Percentiles rank a stretch among this genome's conserved stretches.
phyloP scores from a whole-genome alignment of 768 basidiomycete genomes.

The Clitopilus passeckerianus region DNA sequence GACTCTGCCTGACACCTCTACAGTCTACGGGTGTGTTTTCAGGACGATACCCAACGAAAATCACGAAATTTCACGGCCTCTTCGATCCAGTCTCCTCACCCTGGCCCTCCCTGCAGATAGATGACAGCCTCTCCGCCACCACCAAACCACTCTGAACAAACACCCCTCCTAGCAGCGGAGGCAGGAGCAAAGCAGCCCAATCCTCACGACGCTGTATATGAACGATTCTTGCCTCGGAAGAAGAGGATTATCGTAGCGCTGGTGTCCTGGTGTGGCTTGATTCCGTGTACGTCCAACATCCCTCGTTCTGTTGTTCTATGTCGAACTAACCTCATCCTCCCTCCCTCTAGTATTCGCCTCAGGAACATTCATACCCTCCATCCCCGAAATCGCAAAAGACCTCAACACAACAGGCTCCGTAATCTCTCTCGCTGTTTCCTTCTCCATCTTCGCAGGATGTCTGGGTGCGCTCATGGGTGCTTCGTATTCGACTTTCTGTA shows the following conservation, averaged over 20 bases:
- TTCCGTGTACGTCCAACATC: constrained; percentile 44
- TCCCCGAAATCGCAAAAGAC: constrained; percentile 69
- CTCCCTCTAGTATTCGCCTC: constrained; percentile 53
- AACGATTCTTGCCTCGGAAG: constrained; percentile 46
- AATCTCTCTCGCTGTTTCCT: constrained; percentile 40
- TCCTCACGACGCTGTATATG: constrained; percentile 38
- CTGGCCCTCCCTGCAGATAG: no score
- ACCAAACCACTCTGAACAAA: constrained; percentile 18
- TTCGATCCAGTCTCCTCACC: no score
- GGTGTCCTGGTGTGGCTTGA: constrained; percentile 55
- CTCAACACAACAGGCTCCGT: constrained; percentile 49
- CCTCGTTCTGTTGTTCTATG: neutral
- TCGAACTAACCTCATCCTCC: no score
- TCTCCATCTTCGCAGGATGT: constrained; percentile 27
- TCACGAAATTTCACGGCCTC: no score
- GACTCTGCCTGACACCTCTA: no score
- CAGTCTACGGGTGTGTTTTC: no score
- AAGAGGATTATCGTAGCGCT: constrained; percentile 55
- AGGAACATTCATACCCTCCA: constrained; percentile 68
- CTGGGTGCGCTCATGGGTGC: constrained; percentile 26
- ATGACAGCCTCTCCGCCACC: neutral
- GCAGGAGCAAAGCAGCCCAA: neutral
- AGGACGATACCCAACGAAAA: no score
- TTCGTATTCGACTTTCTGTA: constrained; percentile 34
- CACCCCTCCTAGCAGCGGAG: constrained; percentile 22